Conservation (phyloP, 306 rosid species). For the Dryas drummondii region DNA sequence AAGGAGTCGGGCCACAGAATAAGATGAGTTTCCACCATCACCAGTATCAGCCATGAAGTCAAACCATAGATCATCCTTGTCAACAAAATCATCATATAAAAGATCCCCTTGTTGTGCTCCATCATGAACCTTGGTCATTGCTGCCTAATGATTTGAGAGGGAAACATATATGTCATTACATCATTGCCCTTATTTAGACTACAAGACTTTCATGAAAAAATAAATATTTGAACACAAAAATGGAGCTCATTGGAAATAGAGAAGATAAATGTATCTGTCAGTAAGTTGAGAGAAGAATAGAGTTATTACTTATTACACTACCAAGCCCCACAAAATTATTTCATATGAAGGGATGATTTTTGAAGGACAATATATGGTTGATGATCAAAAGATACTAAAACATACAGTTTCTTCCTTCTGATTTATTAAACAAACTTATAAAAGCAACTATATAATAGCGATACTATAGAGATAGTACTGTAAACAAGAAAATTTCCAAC, state of each 20-base stretch:
- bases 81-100: slow-evolving; percentile 69
- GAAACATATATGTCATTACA: slow-evolving; percentile 16
- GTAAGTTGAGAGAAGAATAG: neutral
- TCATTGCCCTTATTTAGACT: neutral
- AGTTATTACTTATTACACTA: neutral
- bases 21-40: slow-evolving; percentile 98
- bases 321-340: neutral
- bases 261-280: neutral
- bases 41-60: slow-evolving; percentile 99
- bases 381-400: neutral
- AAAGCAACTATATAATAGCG: neutral
- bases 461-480: neutral
- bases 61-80: slow-evolving; percentile 86
- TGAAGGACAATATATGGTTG: neutral
- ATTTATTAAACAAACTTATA: neutral
- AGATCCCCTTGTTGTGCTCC: slow-evolving; percentile 60
- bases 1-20: slow-evolving; percentile 83
- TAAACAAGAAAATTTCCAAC: too few relatives aligned
- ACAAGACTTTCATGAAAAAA: too few relatives aligned
- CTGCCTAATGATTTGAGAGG: slow-evolving; percentile 70
- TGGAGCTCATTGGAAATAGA: neutral
- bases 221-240: neutral
- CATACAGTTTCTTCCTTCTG: neutral
- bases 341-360: neutral
- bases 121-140: slow-evolving; percentile 74